phyloP scores from a whole-genome alignment of 768 basidiomycete genomes.

The Lyophyllum decastes region DNA sequence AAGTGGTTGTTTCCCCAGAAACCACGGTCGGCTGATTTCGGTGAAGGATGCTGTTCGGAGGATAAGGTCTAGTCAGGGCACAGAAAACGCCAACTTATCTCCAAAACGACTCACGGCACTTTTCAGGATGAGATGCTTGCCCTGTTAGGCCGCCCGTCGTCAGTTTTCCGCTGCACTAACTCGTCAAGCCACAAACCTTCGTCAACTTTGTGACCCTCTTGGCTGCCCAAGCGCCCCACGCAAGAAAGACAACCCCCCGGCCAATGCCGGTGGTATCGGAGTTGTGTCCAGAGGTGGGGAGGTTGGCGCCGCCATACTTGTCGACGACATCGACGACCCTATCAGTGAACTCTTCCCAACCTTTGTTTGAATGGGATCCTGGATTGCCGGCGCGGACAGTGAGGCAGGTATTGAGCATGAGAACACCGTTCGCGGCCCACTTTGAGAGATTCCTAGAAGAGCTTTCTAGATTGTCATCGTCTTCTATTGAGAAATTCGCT shows the following conservation, averaged over 20 bases:
- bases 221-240: slow-evolving; percentile 87
- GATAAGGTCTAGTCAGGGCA: slow-evolving; percentile 21
- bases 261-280: slow-evolving; percentile 52
- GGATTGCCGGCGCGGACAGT: slow-evolving; percentile 79
- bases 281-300: slow-evolving; percentile 36
- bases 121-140: slow-evolving; percentile 77
- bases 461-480: not conserved
- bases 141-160: slow-evolving; percentile 37
- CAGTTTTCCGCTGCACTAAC: not conserved
- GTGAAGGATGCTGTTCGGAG: slow-evolving; percentile 75
- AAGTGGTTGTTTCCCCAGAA: slow-evolving; percentile 93
- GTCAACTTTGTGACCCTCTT: slow-evolving; percentile 80
- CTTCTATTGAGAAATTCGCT: slow-evolving; percentile 23
- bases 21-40: slow-evolving; percentile 73
- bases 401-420: slow-evolving; percentile 90
- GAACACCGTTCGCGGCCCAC: slow-evolving; percentile 86
- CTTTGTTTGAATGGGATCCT: slow-evolving; percentile 80
- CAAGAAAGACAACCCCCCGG: slow-evolving; percentile 77
- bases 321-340: slow-evolving; percentile 75
- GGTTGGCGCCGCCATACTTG: slow-evolving; percentile 73
- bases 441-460: slow-evolving; percentile 66
- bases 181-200: slow-evolving; percentile 45
- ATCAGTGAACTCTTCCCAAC: slow-evolving; percentile 93
- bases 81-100: slow-evolving; percentile 2
- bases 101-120: slow-evolving; percentile 59